These are phyloP conservation scores for Pseudocercospora ulei DNA, from an alignment of 2,329 filamentous ascomycete genomes.

Conservation along the genomic window DNA sequence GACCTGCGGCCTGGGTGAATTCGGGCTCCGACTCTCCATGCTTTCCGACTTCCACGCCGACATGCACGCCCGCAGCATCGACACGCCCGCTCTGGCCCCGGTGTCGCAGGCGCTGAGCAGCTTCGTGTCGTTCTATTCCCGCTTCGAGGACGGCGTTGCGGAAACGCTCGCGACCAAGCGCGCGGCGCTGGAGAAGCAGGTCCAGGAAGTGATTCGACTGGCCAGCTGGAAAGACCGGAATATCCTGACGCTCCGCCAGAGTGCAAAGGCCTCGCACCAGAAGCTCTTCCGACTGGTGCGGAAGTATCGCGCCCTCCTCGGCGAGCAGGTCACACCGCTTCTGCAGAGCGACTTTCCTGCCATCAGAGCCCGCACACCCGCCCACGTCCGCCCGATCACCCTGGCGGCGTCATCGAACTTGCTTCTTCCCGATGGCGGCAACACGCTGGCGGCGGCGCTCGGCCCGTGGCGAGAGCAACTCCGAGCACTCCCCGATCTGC, in stretches of 20 bases:
- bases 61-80: slow-evolving; percentile 50
- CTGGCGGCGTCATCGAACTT: no score
- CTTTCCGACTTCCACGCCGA: slow-evolving; percentile 55
- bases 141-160: slow-evolving; percentile 57
- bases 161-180: slow-evolving; percentile 60
- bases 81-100: slow-evolving; percentile 36
- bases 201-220: slow-evolving; percentile 84
- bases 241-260: slow-evolving; percentile 77
- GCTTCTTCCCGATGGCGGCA: no score
- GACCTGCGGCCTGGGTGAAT: slow-evolving; percentile 70
- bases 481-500: slow-evolving; percentile 1
- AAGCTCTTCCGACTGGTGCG: slow-evolving; percentile 85
- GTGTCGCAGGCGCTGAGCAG: slow-evolving; percentile 61
- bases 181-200: slow-evolving; percentile 70
- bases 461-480: slow-evolving; percentile 15
- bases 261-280: slow-evolving; percentile 77
- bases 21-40: slow-evolving; percentile 58
- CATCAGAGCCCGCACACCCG: background rate
- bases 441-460: slow-evolving; percentile 2
- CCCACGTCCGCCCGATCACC: background rate
- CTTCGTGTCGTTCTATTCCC: slow-evolving; percentile 64
- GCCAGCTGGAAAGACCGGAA: slow-evolving; percentile 98
- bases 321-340: slow-evolving; percentile 61
- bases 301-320: slow-evolving; percentile 74
- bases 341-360: slow-evolving; percentile 27